phyloP scores from a whole-genome alignment of 2,329 filamentous ascomycete species.

The Diplodia seriata region DNA sequence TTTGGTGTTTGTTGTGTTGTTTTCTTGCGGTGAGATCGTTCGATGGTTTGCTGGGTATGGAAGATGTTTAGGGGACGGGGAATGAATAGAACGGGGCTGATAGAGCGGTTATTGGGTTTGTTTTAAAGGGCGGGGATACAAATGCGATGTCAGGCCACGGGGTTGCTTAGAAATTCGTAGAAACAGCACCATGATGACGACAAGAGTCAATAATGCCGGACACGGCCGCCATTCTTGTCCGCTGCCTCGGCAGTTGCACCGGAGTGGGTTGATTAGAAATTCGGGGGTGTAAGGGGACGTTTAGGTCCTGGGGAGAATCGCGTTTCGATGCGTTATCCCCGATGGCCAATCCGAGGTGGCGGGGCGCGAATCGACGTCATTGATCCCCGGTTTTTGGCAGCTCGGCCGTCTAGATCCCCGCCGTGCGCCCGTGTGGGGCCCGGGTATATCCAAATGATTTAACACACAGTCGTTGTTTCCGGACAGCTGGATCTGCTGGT shows the following conservation, averaged over 20 bases:
- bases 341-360: background rate
- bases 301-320: background rate
- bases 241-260: background rate
- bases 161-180: background rate
- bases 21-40: background rate
- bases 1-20: background rate
- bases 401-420: background rate
- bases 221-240: background rate
- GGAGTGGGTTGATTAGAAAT: background rate
- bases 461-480: too few species aligned
- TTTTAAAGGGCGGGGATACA: too few species aligned
- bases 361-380: background rate
- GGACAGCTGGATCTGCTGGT: too few species aligned
- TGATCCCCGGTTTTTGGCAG: background rate
- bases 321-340: background rate
- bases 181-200: constrained; percentile 2
- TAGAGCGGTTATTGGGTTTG: too few species aligned
- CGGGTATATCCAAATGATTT: too few species aligned
- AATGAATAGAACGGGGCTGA: too few species aligned
- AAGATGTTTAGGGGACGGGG: too few species aligned
- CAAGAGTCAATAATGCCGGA: background rate
- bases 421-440: background rate
- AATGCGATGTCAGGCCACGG: too few species aligned
- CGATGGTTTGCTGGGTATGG: background rate
- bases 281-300: background rate